Conservation (phyloP, 306 rosid species). For the Fragaria ananassa region DNA sequence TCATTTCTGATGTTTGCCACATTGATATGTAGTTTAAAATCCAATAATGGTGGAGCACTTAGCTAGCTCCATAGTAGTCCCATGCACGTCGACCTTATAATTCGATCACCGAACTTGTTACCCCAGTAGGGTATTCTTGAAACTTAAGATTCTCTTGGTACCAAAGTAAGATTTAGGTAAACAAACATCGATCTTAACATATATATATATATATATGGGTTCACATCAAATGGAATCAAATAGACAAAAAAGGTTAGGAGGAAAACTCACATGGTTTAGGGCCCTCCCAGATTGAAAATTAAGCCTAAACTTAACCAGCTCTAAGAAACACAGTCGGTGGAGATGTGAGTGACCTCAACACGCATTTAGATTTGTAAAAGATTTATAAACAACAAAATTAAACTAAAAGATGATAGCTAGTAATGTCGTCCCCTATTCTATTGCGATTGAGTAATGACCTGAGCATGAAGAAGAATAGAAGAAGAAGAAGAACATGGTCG, state of each 20-base stretch:
- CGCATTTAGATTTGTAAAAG: neutral
- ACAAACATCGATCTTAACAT: neutral
- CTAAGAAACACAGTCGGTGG: neutral
- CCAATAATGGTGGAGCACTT: neutral
- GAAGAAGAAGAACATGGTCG: neutral
- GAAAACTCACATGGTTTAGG: slow-evolving; percentile 3
- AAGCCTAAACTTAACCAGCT: neutral
- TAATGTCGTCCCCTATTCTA: neutral
- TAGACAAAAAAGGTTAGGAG: neutral
- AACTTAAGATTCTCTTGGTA: neutral
- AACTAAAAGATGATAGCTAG: too few relatives aligned
- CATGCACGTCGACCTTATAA: neutral
- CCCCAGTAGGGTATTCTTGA: neutral
- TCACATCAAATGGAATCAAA: neutral
- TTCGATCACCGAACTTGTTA: neutral
- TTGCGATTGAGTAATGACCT: neutral
- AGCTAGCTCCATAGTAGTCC: neutral
- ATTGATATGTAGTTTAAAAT: neutral
- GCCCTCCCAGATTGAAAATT: neutral
- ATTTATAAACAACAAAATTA: neutral
- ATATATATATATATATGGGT: too few relatives aligned
- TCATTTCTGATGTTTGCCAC: neutral
- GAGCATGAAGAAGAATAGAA: neutral
- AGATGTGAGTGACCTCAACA: neutral
- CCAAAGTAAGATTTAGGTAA: neutral